Evolutionary conservation across 345 rosid species (phyloP), one percentile per base, ranked within the genome.

Genomic region (Combretum micranthum): DNA sequence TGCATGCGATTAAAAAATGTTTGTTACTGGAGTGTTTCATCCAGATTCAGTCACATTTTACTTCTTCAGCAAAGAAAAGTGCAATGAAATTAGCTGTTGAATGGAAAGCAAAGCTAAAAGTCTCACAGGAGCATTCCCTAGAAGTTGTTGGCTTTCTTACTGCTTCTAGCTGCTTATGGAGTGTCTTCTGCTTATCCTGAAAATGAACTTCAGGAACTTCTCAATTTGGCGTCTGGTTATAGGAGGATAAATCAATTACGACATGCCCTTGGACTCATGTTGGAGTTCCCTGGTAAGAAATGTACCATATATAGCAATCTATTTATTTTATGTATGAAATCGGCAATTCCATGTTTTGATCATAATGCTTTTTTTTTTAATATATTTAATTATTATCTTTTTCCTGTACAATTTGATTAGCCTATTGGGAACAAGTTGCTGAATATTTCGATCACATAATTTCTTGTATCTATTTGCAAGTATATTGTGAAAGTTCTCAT

Each of bases 21-120:
- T 76, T 69, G 44, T 64, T 83, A 52, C 51, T 81, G 5, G 76
- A 78, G 66, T 74, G 68, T 56, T 60, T 83, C 71, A 57, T 60
- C 60, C 55, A 42, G 50, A 48, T 71, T 39, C 44, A 73, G 12
- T 57, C 70, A 7, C 42, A 59, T 42, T 67, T 71, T 39, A 56
- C 11, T 23, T 56, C 71, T 48, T 49, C 66, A 26, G 66, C 70
- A 50, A 65, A 50, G 51, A 61, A 45, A 53, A 65, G 70, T 63
- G 90, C 80, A 42, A 46, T 62, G 46, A 63, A 39, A 50, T 47
- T 73, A 45, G 79, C 78, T 20, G 51, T 17, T 49, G 71, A 65
- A 42, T 75, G 83, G 72, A 77, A 68, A 71, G 50, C 56, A 19
- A 75, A 60, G 61, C 64, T 73, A 56, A 32, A 21, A 13, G 59